Evolutionary conservation across 78 protist species (phyloP).

Genomic region (Dictyostelium capitatum): DNA sequence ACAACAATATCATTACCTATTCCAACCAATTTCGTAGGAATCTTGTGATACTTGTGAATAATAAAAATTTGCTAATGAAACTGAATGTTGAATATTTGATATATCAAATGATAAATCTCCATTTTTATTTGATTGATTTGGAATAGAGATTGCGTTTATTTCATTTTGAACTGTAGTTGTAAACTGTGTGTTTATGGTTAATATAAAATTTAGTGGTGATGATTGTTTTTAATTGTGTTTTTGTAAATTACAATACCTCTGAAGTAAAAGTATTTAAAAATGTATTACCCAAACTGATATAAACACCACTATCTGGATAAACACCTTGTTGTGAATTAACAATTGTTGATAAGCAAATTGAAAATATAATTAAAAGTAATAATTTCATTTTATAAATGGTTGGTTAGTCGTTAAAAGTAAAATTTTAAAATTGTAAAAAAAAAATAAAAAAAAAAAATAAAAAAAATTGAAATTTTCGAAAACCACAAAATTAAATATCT

Average conservation of each 20-base stretch:
- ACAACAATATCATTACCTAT: neutral
- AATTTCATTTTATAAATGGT: neutral
- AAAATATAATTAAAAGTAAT: neutral
- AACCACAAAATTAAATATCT: no score
- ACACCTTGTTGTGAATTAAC: conserved; percentile 11
- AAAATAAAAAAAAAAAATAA: no score
- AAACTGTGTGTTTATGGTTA: neutral
- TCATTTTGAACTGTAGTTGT: neutral
- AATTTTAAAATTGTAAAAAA: no score
- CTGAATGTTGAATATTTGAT: conserved; percentile 15
- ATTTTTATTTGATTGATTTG: neutral
- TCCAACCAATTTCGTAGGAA: neutral
- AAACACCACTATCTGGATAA: conserved; percentile 13
- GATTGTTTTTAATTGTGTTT: neutral
- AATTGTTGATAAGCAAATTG: neutral
- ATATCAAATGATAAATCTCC: neutral
- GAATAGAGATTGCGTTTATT: neutral
- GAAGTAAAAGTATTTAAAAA: neutral
- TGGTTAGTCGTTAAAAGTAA: no score
- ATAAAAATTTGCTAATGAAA: neutral
- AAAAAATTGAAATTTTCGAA: no score
- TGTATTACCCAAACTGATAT: neutral
- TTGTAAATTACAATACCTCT: neutral
- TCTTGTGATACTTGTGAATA: neutral
- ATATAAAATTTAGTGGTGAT: neutral